Evolutionary conservation across 805 yeast species (phyloP), one percentile per base, ranked within the genome.

Genomic region (Suhomyces kilbournensis): DNA sequence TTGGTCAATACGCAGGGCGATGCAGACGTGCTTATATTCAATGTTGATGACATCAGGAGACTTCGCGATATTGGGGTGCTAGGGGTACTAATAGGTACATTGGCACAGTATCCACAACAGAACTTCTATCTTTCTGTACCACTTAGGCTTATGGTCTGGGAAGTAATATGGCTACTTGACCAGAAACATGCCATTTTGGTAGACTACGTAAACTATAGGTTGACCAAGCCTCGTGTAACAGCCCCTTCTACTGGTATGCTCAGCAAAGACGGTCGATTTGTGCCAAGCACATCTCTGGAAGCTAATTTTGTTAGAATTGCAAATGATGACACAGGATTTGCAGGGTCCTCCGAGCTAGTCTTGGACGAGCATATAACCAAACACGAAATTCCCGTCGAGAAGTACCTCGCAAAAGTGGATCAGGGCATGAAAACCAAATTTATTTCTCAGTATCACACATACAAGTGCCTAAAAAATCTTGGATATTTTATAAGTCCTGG

Each of bases 21-120:
- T 23, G 52, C 54, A 8, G 56, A 74, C 48, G 83, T 85, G 0
- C 64, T 88, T 32, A 72, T 91, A 6, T 91, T 86, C 62, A 78
- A 80, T 52, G 58, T 86, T 1, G 77, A 76, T 0, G 80, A 77
- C 48, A 74, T 88, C 47, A 77, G 78, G 57, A 51, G 50, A 20
- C 73, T 91, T 6, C 74, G 97, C 20, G 73, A 74, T 2, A 32
- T 48, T 15, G 89, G 90, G 12, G 78, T 94, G 1, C 76, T 84
- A 20, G 99, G 99, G 0, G 82, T 86, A 1, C 72, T 93, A 14
- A 71, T 82, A 0, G 99, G 99, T 0, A 88, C 97, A 0, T 70
- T 94, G 28, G 88, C 97, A 0, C 77, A 83, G 46, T 90, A 92
- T n/a, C 94, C 97, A 2, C 99, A 94, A 66, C 99, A 93, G 63